phyloP scores from a whole-genome alignment of 1,139 yeast species.

The Yamadazyma trypodendri region DNA sequence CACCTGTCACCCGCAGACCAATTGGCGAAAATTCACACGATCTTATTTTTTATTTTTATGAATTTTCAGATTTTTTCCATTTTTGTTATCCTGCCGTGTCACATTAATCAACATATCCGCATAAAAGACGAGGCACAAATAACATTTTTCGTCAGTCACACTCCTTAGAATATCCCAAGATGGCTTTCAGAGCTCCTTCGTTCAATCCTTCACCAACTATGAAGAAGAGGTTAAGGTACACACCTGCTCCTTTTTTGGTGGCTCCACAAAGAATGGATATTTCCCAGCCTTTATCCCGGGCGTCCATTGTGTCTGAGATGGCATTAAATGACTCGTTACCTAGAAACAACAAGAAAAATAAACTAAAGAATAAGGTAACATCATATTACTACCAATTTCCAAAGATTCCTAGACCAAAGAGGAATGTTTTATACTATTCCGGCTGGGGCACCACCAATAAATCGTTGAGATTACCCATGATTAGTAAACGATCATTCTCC shows the following conservation, averaged over 20 bases:
- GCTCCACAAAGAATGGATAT: constrained; percentile 37
- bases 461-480: constrained; percentile 23
- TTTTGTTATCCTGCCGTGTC: too few species aligned
- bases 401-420: constrained; percentile 61
- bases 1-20: neutral
- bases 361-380: constrained; percentile 17
- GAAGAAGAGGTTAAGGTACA: constrained; percentile 15
- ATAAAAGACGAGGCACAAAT: neutral
- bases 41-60: neutral
- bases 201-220: constrained; percentile 16
- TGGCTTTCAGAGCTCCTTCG: constrained; percentile 26
- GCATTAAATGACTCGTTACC: constrained; percentile 17
- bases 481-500: constrained; percentile 37
- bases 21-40: neutral
- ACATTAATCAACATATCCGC: too few species aligned
- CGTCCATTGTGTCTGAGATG: constrained; percentile 38
- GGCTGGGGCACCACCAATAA: constrained; percentile 31
- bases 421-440: constrained; percentile 57
- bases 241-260: constrained; percentile 20
- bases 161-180: constrained; percentile 5
- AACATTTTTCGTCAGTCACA: neutral
- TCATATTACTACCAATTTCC: constrained; percentile 47
- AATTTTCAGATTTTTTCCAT: neutral
- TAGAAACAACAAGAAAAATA: constrained; percentile 18
- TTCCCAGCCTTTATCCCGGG: constrained; percentile 45